Evolutionary conservation across 2,329 filamentous ascomycete species (phyloP).

Genomic region (Lachnellula subtilissima): DNA sequence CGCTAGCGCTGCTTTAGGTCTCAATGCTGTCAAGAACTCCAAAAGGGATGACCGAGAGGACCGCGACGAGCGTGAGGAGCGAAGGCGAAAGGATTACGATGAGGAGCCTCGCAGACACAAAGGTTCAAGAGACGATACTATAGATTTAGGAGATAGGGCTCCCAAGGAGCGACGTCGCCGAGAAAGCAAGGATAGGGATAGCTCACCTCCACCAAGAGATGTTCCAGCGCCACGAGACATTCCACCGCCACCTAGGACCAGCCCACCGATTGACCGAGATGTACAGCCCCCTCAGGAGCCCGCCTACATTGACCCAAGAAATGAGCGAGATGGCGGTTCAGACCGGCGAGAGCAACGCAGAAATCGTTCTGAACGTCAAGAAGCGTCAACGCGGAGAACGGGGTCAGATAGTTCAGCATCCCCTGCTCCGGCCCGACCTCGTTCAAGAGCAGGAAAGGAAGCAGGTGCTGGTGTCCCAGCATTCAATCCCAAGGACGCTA

Average conservation of each 20-base stretch:
- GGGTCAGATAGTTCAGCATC: constrained; percentile 23
- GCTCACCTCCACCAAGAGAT: background rate
- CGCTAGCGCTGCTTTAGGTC: constrained; percentile 30
- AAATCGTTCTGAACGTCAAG: constrained; percentile 9
- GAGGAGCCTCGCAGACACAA: constrained; percentile 26
- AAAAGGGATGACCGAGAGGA: constrained; percentile 20
- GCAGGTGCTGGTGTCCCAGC: constrained; percentile 18
- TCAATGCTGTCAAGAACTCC: constrained; percentile 28
- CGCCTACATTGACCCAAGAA: constrained; percentile 22
- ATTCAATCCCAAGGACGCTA: constrained; percentile 32
- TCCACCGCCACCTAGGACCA: constrained; percentile 7
- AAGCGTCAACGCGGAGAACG: constrained; percentile 9
- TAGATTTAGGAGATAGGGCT: constrained; percentile 22
- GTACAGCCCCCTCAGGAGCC: constrained; percentile 9
- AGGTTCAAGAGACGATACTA: constrained; percentile 20
- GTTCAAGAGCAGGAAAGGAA: constrained; percentile 12
- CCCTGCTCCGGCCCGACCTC: constrained; percentile 16
- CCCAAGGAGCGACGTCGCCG: constrained; percentile 18
- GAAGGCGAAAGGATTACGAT: constrained; percentile 24
- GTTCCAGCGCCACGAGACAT: constrained; percentile 11
- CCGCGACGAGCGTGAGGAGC: constrained; percentile 25
- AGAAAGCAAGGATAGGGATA: constrained; percentile 18
- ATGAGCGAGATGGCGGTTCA: constrained; percentile 11
- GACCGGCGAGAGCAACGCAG: constrained; percentile 13
- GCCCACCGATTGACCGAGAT: background rate